Evolutionary conservation across 2,329 filamentous ascomycete genomes (phyloP).

Genomic region (Neocatenulostroma microsporum): DNA sequence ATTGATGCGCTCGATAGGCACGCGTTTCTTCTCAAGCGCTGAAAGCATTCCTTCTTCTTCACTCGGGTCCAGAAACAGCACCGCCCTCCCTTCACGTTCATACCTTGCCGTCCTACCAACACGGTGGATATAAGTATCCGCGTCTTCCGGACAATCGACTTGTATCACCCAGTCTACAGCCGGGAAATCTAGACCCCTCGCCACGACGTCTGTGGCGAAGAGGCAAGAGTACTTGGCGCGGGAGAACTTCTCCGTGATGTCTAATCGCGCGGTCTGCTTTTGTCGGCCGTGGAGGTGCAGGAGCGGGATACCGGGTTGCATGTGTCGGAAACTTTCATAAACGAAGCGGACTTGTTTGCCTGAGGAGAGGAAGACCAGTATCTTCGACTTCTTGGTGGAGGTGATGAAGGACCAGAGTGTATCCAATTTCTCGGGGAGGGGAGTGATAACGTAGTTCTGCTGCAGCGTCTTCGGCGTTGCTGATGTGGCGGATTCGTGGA

Average conservation of each 20-base stretch:
- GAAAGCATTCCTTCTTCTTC: slow-evolving; percentile 90
- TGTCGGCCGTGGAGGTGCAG: slow-evolving; percentile 91
- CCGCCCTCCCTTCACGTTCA: slow-evolving; percentile 75
- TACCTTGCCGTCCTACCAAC: slow-evolving; percentile 93
- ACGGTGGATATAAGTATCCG: slow-evolving; percentile 94
- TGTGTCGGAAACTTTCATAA: slow-evolving; percentile 83
- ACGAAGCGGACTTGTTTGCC: slow-evolving; percentile 96
- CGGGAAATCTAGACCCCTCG: slow-evolving; percentile 89
- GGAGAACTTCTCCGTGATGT: slow-evolving; percentile 79
- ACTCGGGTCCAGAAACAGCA: slow-evolving; percentile 83
- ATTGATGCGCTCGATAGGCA: slow-evolving; percentile 79
- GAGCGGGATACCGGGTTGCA: slow-evolving; percentile 88
- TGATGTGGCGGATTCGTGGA: slow-evolving; percentile 71
- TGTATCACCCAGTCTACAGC: slow-evolving; percentile 99
- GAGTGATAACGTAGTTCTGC: slow-evolving; percentile 84
- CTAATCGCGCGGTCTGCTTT: slow-evolving; percentile 79
- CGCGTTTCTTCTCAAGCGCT: slow-evolving; percentile 77
- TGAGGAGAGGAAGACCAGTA: slow-evolving; percentile 88
- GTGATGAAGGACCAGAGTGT: slow-evolving; percentile 90
- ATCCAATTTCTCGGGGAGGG: slow-evolving; percentile 81
- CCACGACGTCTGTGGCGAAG: slow-evolving; percentile 92
- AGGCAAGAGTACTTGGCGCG: slow-evolving; percentile 75
- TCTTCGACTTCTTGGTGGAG: slow-evolving; percentile 84
- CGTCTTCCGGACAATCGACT: slow-evolving; percentile 91
- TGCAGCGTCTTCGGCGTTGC: slow-evolving; percentile 79